Conservation (phyloP, 2,329 filamentous ascomycete genomes). For the Cordyceps militaris region DNA sequence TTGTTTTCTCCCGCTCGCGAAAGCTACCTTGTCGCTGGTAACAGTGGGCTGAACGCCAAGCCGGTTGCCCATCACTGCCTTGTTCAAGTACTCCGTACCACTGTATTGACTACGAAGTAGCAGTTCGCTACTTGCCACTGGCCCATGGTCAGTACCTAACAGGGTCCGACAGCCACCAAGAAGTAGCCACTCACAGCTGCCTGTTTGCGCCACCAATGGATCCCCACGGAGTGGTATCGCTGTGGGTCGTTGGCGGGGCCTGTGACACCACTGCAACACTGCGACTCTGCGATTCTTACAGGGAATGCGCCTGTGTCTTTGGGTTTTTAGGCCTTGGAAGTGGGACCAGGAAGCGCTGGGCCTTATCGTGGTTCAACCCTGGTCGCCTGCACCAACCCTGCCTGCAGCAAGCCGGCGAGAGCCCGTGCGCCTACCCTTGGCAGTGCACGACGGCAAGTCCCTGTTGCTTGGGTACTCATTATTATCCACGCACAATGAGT, state of each 20-base stretch:
- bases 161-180: background rate
- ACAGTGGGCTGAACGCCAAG: constrained; percentile 6
- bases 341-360: background rate
- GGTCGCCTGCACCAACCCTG: background rate
- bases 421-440: background rate
- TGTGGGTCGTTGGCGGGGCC: background rate
- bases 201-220: background rate
- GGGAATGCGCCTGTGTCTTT: background rate
- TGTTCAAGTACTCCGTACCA: background rate
- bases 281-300: background rate
- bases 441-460: background rate
- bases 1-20: no score
- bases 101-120: no score
- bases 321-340: background rate
- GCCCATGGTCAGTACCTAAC: no score
- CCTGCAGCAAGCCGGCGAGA: background rate
- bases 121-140: no score
- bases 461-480: no score
- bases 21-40: no score
- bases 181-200: background rate
- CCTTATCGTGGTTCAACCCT: background rate
- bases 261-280: background rate
- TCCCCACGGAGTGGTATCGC: constrained; percentile 1
- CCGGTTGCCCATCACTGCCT: background rate
- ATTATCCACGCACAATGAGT: no score